Conservation (phyloP, 2,329 filamentous ascomycete species). For the Xylariaceae sp. region DNA sequence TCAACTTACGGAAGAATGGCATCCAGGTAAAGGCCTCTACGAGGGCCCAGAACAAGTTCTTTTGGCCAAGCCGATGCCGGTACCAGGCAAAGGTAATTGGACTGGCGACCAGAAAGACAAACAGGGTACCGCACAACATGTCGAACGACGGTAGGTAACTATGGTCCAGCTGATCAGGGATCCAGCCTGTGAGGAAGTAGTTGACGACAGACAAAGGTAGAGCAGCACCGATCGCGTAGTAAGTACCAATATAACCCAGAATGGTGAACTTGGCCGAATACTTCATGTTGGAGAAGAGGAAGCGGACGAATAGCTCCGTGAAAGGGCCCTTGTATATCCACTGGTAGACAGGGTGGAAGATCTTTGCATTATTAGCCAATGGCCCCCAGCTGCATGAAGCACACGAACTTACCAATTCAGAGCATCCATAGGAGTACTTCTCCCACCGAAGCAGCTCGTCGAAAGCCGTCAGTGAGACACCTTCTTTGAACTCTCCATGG, state of each 20-base stretch:
- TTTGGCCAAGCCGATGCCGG: not conserved
- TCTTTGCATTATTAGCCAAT: not conserved
- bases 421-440: slow-evolving; percentile 7
- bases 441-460: slow-evolving; percentile 8
- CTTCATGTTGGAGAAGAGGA: slow-evolving; percentile 3
- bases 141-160: slow-evolving; percentile 1
- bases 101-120: not conserved
- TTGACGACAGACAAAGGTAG: slow-evolving; percentile 21
- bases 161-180: slow-evolving; percentile 8
- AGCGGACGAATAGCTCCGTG: slow-evolving; percentile 1
- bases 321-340: slow-evolving; percentile 8
- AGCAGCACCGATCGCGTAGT: slow-evolving; percentile 25
- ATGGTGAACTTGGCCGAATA: slow-evolving; percentile 2
- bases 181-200: slow-evolving; percentile 19
- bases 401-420: not conserved
- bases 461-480: slow-evolving; percentile 40
- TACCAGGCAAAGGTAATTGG: not conserved
- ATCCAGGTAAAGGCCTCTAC: slow-evolving; percentile 23
- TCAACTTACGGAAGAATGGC: slow-evolving; percentile 15
- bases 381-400: not conserved
- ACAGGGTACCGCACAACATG: not conserved
- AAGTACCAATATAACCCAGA: slow-evolving; percentile 25
- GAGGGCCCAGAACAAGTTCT: slow-evolving; percentile 19
- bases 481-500: slow-evolving; percentile 34
- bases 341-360: slow-evolving; percentile 6